Evolutionary conservation across 306 rosid genomes (phyloP).

Genomic region (Begonia fuchsioides): DNA sequence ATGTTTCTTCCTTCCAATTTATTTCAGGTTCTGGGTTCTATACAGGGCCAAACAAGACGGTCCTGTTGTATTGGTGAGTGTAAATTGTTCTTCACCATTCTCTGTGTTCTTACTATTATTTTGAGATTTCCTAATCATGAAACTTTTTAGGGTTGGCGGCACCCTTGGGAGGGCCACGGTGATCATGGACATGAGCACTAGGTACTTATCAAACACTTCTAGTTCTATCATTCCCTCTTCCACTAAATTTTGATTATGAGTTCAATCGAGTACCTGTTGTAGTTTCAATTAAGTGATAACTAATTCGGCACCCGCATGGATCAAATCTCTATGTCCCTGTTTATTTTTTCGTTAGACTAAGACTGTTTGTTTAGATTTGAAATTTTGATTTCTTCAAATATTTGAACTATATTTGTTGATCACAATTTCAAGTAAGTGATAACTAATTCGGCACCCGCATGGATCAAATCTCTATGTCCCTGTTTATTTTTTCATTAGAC

Average conservation of each 20-base stretch:
- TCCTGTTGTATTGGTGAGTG: constrained; percentile 76
- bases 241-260: background rate
- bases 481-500: too few relatives aligned
- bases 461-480: too few relatives aligned
- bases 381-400: too few relatives aligned
- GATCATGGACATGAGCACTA: constrained; percentile 36
- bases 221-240: constrained; percentile 8
- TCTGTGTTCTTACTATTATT: background rate
- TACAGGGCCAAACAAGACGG: constrained; percentile 97
- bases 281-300: background rate
- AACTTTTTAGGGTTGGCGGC: constrained; percentile 75
- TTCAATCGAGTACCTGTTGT: background rate
- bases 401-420: too few relatives aligned
- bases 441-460: too few relatives aligned
- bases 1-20: constrained; percentile 3
- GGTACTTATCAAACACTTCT: constrained; percentile 17
- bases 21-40: constrained; percentile 75
- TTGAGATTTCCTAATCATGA: background rate
- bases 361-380: too few relatives aligned
- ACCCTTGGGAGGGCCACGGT: constrained; percentile 95
- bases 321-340: too few relatives aligned
- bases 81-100: background rate
- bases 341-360: too few relatives aligned
- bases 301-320: too few relatives aligned
- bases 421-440: too few relatives aligned